These are phyloP conservation scores for Fomitopsis pinicola DNA, from an alignment of 1,284 basidiomycete genomes.

Conservation along the genomic window DNA sequence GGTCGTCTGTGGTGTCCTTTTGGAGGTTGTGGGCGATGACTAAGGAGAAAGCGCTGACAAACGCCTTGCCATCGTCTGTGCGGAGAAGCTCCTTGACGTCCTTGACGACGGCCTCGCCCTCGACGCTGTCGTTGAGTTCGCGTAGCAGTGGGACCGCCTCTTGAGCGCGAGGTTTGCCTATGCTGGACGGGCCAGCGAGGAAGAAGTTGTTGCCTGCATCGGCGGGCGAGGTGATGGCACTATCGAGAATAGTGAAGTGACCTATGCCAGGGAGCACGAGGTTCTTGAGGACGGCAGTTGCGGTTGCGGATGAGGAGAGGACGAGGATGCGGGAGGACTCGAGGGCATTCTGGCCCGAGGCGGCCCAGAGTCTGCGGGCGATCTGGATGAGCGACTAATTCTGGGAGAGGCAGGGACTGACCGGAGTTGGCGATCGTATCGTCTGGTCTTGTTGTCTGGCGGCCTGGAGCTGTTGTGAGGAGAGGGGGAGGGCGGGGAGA, in stretches of 20 bases:
- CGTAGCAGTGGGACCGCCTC: constrained; percentile 76
- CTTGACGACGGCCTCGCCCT: constrained; percentile 63
- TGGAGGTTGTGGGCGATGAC: constrained; percentile 84
- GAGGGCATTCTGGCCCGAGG: constrained; percentile 88
- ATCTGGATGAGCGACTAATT: not conserved
- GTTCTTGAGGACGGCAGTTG: constrained; percentile 89
- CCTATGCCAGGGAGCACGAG: constrained; percentile 94
- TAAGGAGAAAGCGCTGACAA: constrained; percentile 51
- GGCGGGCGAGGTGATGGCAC: constrained; percentile 52
- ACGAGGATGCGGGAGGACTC: constrained; percentile 84
- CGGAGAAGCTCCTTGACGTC: constrained; percentile 56
- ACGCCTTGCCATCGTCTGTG: constrained; percentile 39
- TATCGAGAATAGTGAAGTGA: constrained; percentile 85
- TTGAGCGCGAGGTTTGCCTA: constrained; percentile 77
- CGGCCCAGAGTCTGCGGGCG: constrained; percentile 81
- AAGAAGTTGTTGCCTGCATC: constrained; percentile 98
- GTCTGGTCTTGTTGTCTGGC: constrained; percentile 83
- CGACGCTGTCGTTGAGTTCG: constrained; percentile 88
- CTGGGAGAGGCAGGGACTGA: constrained; percentile 28
- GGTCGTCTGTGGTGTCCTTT: constrained; percentile 46
- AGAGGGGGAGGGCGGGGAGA: not conserved
- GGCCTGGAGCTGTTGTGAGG: constrained; percentile 27
- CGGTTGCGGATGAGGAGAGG: constrained; percentile 75
- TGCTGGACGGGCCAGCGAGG: constrained; percentile 68
- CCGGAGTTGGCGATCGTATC: constrained; percentile 92